Percentiles rank a stretch among this genome's conserved stretches.
These are phyloP conservation scores for Clitocybe nebularis DNA, from an alignment of 1,284 basidiomycete genomes.

Conservation along the genomic window DNA sequence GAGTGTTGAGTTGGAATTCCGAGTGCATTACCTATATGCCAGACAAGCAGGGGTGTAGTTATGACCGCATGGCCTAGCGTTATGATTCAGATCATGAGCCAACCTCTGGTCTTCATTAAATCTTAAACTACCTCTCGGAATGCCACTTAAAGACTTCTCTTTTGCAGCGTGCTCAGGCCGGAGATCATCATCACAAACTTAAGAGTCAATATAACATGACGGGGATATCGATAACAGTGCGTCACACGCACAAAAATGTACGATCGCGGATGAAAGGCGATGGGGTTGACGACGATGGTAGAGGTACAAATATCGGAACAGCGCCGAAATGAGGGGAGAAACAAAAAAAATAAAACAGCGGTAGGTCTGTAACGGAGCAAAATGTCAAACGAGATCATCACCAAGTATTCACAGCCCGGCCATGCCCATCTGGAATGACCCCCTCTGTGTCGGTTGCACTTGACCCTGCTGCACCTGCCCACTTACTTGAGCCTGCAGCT, in stretches of 20 bases:
- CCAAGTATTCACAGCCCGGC: constrained; percentile 30
- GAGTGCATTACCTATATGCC: not conserved
- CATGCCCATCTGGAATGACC: constrained; percentile 41
- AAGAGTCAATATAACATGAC: constrained; percentile 7
- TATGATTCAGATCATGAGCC: constrained; percentile 6
- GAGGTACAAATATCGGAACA: constrained; percentile 20
- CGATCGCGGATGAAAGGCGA: constrained; percentile 9
- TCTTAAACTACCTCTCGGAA: constrained; percentile 2
- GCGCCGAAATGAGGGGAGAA: constrained; percentile 13
- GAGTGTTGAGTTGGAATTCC: constrained; percentile 9
- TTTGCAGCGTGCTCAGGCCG: constrained; percentile 2
- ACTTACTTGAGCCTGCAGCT: constrained; percentile 22
- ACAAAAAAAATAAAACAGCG: constrained; percentile 11
- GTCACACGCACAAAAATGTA: constrained; percentile 13
- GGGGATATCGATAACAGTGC: constrained; percentile 14
- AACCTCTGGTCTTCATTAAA: constrained; percentile 3
- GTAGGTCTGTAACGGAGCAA: constrained; percentile 11
- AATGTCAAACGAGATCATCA: constrained; percentile 1
- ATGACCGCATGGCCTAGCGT: no score
- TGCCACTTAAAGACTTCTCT: not conserved
- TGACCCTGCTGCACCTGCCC: constrained; percentile 18
- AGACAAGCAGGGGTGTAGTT: not conserved
- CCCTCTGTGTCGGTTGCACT: constrained; percentile 37
- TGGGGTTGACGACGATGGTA: constrained; percentile 12
- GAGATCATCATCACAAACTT: constrained; percentile 4